phyloP scores from a whole-genome alignment of 768 basidiomycete species.

The Daedalea quercina region DNA sequence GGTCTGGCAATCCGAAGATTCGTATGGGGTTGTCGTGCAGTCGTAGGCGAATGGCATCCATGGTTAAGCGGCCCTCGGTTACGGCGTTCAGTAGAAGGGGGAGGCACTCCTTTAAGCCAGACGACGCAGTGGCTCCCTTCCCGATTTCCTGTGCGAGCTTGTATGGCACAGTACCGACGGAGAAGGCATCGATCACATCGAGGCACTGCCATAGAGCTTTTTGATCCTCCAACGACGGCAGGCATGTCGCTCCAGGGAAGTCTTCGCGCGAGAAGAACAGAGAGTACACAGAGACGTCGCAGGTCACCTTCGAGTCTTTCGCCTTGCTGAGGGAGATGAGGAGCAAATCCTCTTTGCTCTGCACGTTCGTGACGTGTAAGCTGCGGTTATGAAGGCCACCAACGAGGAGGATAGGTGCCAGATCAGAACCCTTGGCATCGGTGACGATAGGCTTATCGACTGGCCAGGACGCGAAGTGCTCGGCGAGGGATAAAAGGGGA shows the following conservation, averaged over 20 bases:
- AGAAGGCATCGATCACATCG: constrained; percentile 82
- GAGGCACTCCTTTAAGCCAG: constrained; percentile 83
- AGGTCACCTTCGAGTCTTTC: constrained; percentile 90
- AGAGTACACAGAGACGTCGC: constrained; percentile 89
- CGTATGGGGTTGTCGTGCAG: constrained; percentile 87
- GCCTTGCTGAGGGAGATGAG: constrained; percentile 93
- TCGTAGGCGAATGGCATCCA: constrained; percentile 77
- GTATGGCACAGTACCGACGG: constrained; percentile 82
- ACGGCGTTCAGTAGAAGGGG: constrained; percentile 87
- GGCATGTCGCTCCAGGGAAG: constrained; percentile 54
- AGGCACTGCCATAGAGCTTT: constrained; percentile 81
- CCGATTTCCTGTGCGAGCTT: constrained; percentile 58
- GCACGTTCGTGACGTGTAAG: constrained; percentile 88
- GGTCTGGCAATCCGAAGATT: constrained; percentile 89
- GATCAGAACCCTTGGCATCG: constrained; percentile 81
- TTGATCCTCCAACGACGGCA: constrained; percentile 76
- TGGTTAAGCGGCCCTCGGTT: constrained; percentile 64
- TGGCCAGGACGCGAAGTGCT: constrained; percentile 89
- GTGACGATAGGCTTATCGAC: constrained; percentile 89
- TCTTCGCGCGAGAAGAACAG: constrained; percentile 81
- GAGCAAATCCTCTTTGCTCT: constrained; percentile 77
- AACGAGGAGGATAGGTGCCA: constrained; percentile 88
- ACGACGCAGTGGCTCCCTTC: constrained; percentile 54
- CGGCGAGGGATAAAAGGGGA: constrained; percentile 69
- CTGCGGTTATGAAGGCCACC: constrained; percentile 89